A percentile compares a stretch with the other conserved stretches of the same genome.
Conservation (phyloP, 2,329 filamentous ascomycete genomes). For the Dendryphion nanum region DNA sequence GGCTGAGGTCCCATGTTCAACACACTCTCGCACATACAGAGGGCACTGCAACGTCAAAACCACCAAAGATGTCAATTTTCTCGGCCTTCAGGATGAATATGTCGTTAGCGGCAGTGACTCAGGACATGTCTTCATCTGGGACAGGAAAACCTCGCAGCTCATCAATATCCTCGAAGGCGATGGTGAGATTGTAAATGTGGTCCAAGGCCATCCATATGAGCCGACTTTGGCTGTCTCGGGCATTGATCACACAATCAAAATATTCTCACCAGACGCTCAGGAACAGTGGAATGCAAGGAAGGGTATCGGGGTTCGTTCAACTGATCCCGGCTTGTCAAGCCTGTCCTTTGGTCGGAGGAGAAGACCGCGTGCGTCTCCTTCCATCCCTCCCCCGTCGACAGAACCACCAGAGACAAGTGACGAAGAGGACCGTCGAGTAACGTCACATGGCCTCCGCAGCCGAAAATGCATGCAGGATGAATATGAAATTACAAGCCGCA, state of each 20-base stretch:
- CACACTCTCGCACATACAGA: constrained; percentile 57
- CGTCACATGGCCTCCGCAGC: constrained; percentile 51
- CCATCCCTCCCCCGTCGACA: constrained; percentile 1
- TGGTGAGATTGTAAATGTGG: constrained; percentile 68
- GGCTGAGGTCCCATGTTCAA: constrained; percentile 52
- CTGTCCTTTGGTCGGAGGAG: constrained; percentile 25
- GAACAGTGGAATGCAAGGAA: constrained; percentile 57
- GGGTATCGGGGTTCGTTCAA: constrained; percentile 57
- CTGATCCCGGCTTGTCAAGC: constrained; percentile 45
- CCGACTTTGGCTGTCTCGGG: constrained; percentile 65
- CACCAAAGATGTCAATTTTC: constrained; percentile 69
- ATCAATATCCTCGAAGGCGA: constrained; percentile 67
- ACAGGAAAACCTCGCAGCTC: constrained; percentile 59
- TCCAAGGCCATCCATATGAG: constrained; percentile 67
- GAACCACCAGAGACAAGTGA: constrained; percentile 15
- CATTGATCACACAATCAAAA: constrained; percentile 68
- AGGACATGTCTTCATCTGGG: constrained; percentile 69
- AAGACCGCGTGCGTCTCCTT: constrained; percentile 6
- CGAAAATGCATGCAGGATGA: constrained; percentile 59
- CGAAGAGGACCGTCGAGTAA: constrained; percentile 40
- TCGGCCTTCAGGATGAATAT: constrained; percentile 65
- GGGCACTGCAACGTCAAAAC: constrained; percentile 68
- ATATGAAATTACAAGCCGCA: constrained; percentile 62
- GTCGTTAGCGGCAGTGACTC: constrained; percentile 67
- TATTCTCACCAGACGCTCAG: constrained; percentile 61